Conservation (phyloP, 306 rosid species). For the Morella rubra region DNA sequence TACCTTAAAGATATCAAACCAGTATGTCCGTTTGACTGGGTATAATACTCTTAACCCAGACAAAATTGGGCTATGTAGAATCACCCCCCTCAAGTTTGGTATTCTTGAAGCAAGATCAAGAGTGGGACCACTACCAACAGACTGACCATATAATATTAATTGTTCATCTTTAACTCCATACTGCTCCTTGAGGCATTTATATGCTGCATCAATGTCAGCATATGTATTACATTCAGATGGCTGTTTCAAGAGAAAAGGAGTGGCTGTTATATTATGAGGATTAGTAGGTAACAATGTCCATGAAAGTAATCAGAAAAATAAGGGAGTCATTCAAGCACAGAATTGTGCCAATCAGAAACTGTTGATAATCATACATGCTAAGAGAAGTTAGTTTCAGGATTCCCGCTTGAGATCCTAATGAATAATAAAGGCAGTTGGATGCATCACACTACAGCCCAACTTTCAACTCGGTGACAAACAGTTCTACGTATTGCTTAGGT, state of each 20-base stretch:
- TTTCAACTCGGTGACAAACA: neutral
- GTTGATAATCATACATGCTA: constrained; percentile 1
- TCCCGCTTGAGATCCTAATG: neutral
- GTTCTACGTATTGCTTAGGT: neutral
- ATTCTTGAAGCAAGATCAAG: constrained; percentile 82
- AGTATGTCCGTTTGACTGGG: constrained; percentile 81
- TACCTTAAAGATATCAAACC: constrained; percentile 98
- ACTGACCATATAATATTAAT: constrained; percentile 83
- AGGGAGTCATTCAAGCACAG: neutral
- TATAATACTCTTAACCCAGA: constrained; percentile 88
- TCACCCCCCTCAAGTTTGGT: constrained; percentile 73
- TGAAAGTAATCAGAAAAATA: neutral
- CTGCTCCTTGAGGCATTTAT: constrained; percentile 81
- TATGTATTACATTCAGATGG: too few relatives aligned
- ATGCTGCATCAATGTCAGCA: constrained; percentile 91
- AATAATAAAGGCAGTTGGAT: neutral
- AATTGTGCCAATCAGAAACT: neutral
- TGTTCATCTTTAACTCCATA: constrained; percentile 81
- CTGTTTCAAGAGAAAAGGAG: too few relatives aligned
- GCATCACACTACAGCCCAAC: neutral
- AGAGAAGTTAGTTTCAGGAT: neutral
- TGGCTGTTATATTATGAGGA: constrained; percentile 31
- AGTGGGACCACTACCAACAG: constrained; percentile 96
- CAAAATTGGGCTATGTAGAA: constrained; percentile 85
- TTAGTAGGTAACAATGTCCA: neutral